Evolutionary conservation across 2,329 filamentous ascomycete genomes (phyloP).

Genomic region (Pyrenochaeta sp.): DNA sequence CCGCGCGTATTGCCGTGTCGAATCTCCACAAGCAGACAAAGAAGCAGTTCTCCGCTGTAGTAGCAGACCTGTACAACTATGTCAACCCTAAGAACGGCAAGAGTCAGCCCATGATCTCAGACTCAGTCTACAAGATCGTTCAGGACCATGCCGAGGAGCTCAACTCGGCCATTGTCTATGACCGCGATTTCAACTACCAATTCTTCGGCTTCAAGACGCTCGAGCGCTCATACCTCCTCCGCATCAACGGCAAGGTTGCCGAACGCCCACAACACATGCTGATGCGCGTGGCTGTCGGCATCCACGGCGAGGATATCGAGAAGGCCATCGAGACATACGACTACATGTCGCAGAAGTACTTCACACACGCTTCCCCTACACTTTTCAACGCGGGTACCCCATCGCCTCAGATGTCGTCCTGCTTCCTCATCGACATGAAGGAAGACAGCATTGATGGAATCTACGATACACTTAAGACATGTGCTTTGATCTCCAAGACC

Average conservation of each 20-base stretch:
- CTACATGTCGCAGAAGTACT: constrained; percentile 98
- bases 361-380: constrained; percentile 97
- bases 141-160: constrained; percentile 97
- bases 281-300: constrained; percentile 97
- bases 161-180: constrained; percentile 98
- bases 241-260: constrained; percentile 93
- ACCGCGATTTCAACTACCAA: constrained; percentile 99
- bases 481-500: constrained; percentile 99
- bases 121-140: constrained; percentile 88
- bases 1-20: constrained; percentile 96
- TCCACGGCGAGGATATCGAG: constrained; percentile 94
- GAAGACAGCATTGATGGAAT: constrained; percentile 99
- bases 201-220: constrained; percentile 99
- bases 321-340: constrained; percentile 97
- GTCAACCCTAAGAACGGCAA: constrained; percentile 91
- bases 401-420: constrained; percentile 92
- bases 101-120: constrained; percentile 91
- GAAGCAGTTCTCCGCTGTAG: constrained; percentile 98
- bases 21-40: constrained; percentile 99
- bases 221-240: constrained; percentile 95
- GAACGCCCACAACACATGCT: constrained; percentile 99
- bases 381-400: constrained; percentile 98
- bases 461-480: constrained; percentile 98
- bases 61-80: constrained; percentile 93
- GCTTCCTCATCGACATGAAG: constrained; percentile 99